These are phyloP conservation scores for Ajuga chamaepitys DNA, from an alignment of 257 asterid species.

Conservation along the genomic window DNA sequence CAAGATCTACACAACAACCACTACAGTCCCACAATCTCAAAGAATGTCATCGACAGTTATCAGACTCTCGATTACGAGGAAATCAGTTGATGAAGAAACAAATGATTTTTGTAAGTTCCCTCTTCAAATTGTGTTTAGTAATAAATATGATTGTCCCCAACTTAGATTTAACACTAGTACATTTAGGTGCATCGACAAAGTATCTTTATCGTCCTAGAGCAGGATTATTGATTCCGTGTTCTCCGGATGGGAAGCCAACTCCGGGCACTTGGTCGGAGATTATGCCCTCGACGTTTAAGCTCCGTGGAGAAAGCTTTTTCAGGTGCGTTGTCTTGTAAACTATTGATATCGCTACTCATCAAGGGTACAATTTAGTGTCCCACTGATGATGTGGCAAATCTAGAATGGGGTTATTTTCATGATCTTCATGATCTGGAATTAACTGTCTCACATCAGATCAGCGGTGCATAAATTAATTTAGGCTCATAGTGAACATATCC, in stretches of 20 bases:
- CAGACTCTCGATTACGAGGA: slow-evolving; percentile 70
- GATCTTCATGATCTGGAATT: too few relatives aligned
- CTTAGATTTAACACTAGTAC: slow-evolving; percentile 2
- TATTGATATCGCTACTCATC: too few relatives aligned
- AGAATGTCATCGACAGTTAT: slow-evolving; percentile 62
- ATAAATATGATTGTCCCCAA: background rate
- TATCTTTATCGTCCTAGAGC: slow-evolving; percentile 70
- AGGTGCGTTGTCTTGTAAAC: slow-evolving; percentile 27
- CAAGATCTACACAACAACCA: slow-evolving; percentile 32
- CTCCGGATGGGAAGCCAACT: slow-evolving; percentile 49
- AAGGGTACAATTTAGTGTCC: too few relatives aligned
- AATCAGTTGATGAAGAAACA: slow-evolving; percentile 53
- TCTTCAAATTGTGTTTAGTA: background rate
- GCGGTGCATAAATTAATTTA: too few relatives aligned
- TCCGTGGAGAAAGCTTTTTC: slow-evolving; percentile 68
- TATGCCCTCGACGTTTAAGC: slow-evolving; percentile 63
- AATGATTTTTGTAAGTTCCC: slow-evolving; percentile 44
- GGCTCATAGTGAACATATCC: too few relatives aligned
- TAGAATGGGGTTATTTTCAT: too few relatives aligned
- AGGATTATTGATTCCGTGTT: slow-evolving; percentile 57
- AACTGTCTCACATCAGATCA: too few relatives aligned
- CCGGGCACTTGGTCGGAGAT: slow-evolving; percentile 68
- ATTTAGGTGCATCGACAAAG: slow-evolving; percentile 49
- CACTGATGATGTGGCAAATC: background rate
- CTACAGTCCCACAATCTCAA: slow-evolving; percentile 36